These are phyloP conservation scores for Turritis glabra DNA, from an alignment of 345 rosid genomes.

Conservation along the genomic window DNA sequence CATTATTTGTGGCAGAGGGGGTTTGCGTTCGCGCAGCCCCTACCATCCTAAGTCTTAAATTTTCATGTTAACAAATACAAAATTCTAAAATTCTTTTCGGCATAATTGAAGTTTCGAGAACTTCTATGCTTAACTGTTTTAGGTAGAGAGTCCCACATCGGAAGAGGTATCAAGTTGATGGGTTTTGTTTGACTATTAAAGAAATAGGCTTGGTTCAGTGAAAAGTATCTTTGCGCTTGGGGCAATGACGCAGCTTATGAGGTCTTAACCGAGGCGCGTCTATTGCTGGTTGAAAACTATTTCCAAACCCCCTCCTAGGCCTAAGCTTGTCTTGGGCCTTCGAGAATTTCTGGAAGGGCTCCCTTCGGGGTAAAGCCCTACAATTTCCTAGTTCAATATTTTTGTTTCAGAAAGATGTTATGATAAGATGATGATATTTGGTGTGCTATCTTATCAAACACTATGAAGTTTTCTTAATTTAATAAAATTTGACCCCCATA, in stretches of 20 bases:
- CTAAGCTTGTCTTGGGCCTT: neutral
- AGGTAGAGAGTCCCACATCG: slow-evolving; percentile 5
- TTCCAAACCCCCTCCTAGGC: slow-evolving; percentile 18
- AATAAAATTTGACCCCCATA: no score
- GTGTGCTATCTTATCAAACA: no score
- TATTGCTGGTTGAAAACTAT: slow-evolving; percentile 23
- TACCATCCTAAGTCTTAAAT: neutral
- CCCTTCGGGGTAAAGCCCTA: slow-evolving; percentile 2
- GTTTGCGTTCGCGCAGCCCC: slow-evolving; percentile 8
- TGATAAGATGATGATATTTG: no score
- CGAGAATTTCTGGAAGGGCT: slow-evolving; percentile 16
- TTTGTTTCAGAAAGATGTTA: no score
- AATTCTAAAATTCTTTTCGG: no score
- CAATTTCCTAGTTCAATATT: neutral
- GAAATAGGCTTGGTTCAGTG: neutral
- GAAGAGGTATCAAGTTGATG: neutral
- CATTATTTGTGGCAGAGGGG: slow-evolving; percentile 17
- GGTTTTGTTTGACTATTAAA: neutral
- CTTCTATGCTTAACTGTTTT: neutral
- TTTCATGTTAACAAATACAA: neutral
- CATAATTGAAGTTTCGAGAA: neutral
- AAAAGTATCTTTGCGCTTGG: neutral
- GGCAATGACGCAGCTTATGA: slow-evolving; percentile 16
- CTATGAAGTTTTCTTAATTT: no score
- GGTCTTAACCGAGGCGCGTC: slow-evolving; percentile 16